Base-by-base conservation (phyloP, 208 protist genomes). In the Tritrichomonas foetus region DNA sequence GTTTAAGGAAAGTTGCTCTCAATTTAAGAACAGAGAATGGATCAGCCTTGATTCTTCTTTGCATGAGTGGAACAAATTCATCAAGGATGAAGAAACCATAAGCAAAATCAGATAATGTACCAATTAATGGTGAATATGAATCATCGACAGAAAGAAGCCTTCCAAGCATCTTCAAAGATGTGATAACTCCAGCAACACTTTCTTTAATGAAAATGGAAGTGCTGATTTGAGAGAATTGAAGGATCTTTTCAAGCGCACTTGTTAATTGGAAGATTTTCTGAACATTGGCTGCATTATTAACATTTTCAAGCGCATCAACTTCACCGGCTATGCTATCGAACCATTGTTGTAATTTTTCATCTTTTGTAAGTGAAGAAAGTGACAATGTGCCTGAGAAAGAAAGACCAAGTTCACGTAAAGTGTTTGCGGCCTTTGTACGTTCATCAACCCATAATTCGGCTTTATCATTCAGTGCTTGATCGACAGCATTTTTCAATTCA, bases 21-120 rank as follows among this genome's bases (percentile, higher is more conserved):
- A 99, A 97, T 94, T 98, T 72, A 1, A 95, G 30, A 33, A 96
- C 94, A 0, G 94, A 57, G 75, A 74, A 93, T n/a, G 95, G 92
- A 75, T 96, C 75, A 30, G 55, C 93, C 94, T 97, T 98, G 84
- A 99, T 98, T 93, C 95, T 96, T 14, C 92, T 95, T 94, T 99
- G 98, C 95, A 99, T 98, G 41, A 97, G 96, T 9, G 96, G 93
- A 27, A 99, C 97, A 93, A 98, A 98, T 16, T 96, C 94, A 27
- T 96, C 94, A 69, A 99, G 97, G n/a, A 97, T 95, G 78, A 98
- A 96, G 97, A 98, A 99, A 3, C 97, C 98, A 95, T 99, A 99
- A 0, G 97, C 98, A 33, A 99, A 95, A 95, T 99, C 98, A 25
- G 96, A 96, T 14, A 99, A 96, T 39, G 97, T 97, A 41, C 95